Base-by-base conservation (phyloP, 1,139 yeast genomes). In the Chernovozyma aurita region DNA sequence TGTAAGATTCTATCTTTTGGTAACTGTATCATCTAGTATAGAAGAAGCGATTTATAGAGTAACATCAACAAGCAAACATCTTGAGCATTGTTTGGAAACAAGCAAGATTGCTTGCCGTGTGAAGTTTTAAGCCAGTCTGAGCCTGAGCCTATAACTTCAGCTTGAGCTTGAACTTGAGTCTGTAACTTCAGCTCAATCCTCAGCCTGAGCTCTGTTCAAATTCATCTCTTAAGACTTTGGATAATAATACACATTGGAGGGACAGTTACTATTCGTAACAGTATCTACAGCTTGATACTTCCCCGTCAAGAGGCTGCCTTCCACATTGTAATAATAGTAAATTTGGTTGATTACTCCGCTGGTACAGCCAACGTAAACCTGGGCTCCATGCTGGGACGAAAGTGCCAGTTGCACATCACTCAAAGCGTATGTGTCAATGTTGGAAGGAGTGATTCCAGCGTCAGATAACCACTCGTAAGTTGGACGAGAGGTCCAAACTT, bases 261-360 rank as follows among this genome's bases (percentile, higher is more conserved):
- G 59, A 49, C 68, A 62, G 8, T 48, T 49, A 24, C 49, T 42
- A 8, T 49, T 45, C 31, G 58, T 51, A 16, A 57, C 39, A 12
- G 56, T 36, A 41, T 60, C 65, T 33, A 53, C 49, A 11, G 64
- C 53, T 42, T 51, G 55, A 44, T 57, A 63, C 33, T 54, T 57
- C 22, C 70, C 70, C 22, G 63, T 59, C 47, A 63, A 59, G 3
- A 61, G 60, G 32, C 52, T 56, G 3, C 72, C 72, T 39, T 53
- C 57, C 33, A 66, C 53, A 42, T 57, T 48, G 45, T 62, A 58
- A 48, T 59, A 64, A 50, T 65, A 65, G 65, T 67, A 67, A 37
- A 67, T 52, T 46, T 65, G 66, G 39, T 58, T 55, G 31, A 67
- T 52, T 31, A 66, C 57, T 17, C 28, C 35, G 35, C 55, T 49